Evolutionary conservation across 228 moss, liverwort and hornwort genomes (phyloP), one percentile per base, ranked within the genome.

Genomic region (Sphagnum magellanicum): DNA sequence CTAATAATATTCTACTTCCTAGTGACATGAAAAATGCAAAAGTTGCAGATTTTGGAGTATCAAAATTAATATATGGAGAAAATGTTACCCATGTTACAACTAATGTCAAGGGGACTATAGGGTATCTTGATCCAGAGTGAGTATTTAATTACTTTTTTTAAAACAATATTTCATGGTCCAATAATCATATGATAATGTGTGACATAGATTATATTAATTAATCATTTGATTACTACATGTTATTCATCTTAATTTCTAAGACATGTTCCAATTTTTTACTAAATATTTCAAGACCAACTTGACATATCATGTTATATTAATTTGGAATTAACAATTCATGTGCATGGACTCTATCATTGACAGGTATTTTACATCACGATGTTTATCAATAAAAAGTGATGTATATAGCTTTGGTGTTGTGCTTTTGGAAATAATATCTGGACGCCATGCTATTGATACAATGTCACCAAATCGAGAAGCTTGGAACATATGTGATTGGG

Each of bases 71-170:
- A 3, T 2, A 68, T 66, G 67, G 64, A 68, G 67, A 53, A 17
- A 62, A 64, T 50, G 52, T 63, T 60, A 6, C 50, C 8, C 50
- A 66, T 12, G 67, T 81, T 50, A 72, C 71, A 59, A 77, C 78
- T 5, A 63, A 68, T 59, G 71, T 81, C 50, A 74, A 74, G 68
- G 74, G 78, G 71, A 81, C 81, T 4, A 15, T 70, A 6, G 78
- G 81, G 16, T 81, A 81, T 63, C 72, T 81, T 51, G 81, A 81
- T 69, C 81, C 78, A 10, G 81, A 81, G 81, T 81, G 68, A 11
- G 69, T 49, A 5, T 32, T 10, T 6, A 64, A 13, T 10, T 6
- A 68, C 47, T 48, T 12, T 48, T 6, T 32, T 32, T 0, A 2
- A 32, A 32, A 32, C 3, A 32, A 32, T 32, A 32, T 3, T 32